A percentile compares a stretch with the other conserved stretches of the same genome.
These are phyloP conservation scores for Rhizophagus prolifer DNA, from an alignment of 192 early-diverging fungal species.

Conservation along the genomic window DNA sequence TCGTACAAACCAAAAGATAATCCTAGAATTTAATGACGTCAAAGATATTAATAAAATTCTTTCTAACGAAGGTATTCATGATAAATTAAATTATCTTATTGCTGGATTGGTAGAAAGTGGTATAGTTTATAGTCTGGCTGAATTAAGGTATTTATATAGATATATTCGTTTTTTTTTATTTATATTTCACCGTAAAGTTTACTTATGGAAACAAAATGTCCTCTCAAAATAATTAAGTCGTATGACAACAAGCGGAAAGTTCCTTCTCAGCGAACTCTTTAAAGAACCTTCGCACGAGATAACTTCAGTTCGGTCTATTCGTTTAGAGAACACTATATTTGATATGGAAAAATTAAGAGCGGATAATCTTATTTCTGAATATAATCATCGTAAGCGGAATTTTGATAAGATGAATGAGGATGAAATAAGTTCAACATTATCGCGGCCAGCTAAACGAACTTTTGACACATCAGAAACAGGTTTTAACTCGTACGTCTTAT, in stretches of 20 bases:
- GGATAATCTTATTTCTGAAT: no score
- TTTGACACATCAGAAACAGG: background rate
- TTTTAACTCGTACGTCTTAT: background rate
- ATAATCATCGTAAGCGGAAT: background rate
- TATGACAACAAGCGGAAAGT: background rate
- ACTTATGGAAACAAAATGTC: background rate
- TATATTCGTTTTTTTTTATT: background rate
- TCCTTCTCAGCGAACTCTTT: background rate
- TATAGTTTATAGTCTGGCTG: background rate
- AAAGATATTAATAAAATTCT: background rate
- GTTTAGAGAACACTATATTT: background rate
- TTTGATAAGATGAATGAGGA: background rate
- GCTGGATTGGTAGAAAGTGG: background rate
- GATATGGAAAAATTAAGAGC: background rate
- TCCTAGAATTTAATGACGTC: background rate
- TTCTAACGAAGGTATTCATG: background rate
- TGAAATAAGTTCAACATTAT: background rate
- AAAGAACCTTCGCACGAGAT: background rate
- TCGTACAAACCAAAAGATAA: background rate
- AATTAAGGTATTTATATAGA: background rate
- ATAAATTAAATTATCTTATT: constrained; percentile 6
- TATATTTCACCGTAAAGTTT: background rate
- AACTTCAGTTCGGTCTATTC: background rate
- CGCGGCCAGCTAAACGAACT: background rate
- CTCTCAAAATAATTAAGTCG: background rate